These are phyloP conservation scores for Parietaria judaica DNA, from an alignment of 306 rosid species.

Conservation along the genomic window DNA sequence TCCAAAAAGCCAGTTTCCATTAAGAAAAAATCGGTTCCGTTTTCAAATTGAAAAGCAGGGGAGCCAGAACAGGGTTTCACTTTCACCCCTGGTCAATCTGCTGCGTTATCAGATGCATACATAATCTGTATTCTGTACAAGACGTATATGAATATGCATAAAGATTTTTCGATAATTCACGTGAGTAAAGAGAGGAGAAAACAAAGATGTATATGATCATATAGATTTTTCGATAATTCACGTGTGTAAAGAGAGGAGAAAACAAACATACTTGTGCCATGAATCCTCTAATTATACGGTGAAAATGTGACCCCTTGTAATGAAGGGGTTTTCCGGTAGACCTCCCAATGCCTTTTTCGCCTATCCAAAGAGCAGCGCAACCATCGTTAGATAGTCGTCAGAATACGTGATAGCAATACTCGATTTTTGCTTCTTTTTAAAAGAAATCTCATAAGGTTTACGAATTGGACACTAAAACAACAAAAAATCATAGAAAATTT, in stretches of 20 bases:
- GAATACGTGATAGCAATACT: background rate
- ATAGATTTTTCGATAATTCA: background rate
- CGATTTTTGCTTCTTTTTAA: background rate
- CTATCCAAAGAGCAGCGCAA: conserved; percentile 31
- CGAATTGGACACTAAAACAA: no score
- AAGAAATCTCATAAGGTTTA: no score
- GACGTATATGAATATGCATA: no score
- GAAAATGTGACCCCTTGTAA: conserved; percentile 72
- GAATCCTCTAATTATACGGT: conserved; percentile 85
- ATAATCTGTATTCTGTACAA: background rate
- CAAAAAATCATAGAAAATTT: no score
- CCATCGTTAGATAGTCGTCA: no score
- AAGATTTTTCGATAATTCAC: background rate
- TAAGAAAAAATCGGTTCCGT: no score
- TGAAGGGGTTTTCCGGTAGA: conserved; percentile 81
- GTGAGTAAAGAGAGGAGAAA: conserved; percentile 3
- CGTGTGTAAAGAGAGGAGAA: conserved; percentile 3
- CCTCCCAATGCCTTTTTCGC: conserved; percentile 87
- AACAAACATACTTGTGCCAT: conserved; percentile 86
- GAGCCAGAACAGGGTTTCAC: no score
- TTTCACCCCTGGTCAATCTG: background rate
- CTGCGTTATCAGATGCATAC: background rate
- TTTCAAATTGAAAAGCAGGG: no score
- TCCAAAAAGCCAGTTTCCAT: no score
- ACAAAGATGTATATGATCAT: no score